Conservation (phyloP, 495 filamentous ascomycete species). For the Baudoinia panamericana region DNA sequence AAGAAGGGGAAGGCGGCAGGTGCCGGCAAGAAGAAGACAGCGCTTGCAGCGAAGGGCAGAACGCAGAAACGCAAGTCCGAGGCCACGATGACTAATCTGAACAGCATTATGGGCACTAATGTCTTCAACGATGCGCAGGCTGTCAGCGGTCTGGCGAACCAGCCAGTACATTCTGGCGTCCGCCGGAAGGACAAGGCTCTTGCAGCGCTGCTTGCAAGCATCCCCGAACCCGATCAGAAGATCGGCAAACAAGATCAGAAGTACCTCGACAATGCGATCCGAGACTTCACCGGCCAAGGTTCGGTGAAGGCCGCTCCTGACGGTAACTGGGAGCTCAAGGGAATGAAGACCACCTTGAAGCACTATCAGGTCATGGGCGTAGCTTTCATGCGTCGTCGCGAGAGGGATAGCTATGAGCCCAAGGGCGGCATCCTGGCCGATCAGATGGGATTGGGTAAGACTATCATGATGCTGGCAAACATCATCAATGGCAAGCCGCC, state of each 20-base stretch:
- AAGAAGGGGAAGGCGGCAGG: conserved; percentile 3
- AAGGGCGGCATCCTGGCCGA: conserved; percentile 46
- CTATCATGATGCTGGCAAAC: conserved; percentile 34
- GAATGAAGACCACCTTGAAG: conserved; percentile 37
- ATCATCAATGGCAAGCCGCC: conserved; percentile 21
- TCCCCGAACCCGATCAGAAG: conserved; percentile 18
- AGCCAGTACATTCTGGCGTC: conserved; percentile 14
- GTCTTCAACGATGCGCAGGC: conserved; percentile 23
- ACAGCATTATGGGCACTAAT: conserved; percentile 9
- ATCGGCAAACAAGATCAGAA: conserved; percentile 16
- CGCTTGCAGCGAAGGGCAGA: neutral
- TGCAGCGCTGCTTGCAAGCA: conserved; percentile 24
- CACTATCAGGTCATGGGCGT: conserved; percentile 43
- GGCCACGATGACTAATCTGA: conserved; percentile 5
- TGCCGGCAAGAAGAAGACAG: conserved; percentile 4
- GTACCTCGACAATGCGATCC: conserved; percentile 25
- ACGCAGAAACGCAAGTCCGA: neutral
- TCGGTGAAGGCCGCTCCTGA: conserved; percentile 24
- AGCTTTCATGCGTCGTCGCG: conserved; percentile 45
- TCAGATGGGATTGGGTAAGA: conserved; percentile 53
- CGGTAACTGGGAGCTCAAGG: conserved; percentile 35
- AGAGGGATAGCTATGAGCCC: conserved; percentile 31
- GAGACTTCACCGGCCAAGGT: conserved; percentile 30
- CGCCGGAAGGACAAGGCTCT: conserved; percentile 21
- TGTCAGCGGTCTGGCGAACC: conserved; percentile 9